Evolutionary conservation across 441 rosid genomes (phyloP), one percentile per base, ranked within the genome.

Genomic region (California macrophylla): DNA sequence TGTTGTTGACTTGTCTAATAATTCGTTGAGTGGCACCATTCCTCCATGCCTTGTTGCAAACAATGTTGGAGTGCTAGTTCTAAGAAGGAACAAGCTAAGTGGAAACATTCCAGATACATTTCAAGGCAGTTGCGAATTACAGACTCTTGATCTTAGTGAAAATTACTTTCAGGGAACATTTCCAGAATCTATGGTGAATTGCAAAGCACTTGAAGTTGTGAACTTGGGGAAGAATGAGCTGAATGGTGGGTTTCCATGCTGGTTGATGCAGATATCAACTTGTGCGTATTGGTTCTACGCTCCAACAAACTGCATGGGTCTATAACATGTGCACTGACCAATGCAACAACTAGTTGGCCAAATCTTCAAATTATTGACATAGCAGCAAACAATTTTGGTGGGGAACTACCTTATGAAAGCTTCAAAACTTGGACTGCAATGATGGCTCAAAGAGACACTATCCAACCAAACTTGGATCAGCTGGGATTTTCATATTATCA

Each of bases 61-160:
- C n/a, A 10, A 24, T 24, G 6, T 58, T 24, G 64, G 2, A 7
- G 30, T 58, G 12, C n/a, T 58, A 24, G 20, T 8, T 24, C 16
- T 58, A 23, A 3, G 30, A 24, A 58, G 64, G n/a, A 58, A 58
- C 30, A 58, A 23, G 4, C 30, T 58, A 3, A 24, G n/a, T 13
- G 64, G 64, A 12, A 58, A 12, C 28, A 58, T 58, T 58, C 64
- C 64, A 2, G 30, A 58, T 58, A 6, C 30, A 12, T 58, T 58
- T 58, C n/a, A 23, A 58, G 30, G 12, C n/a, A 58, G 2, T 20
- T 58, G 64, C 13, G 29, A n/a, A 9, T 10, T 58, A 4, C 6
- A 58, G 10, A 58, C 64, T 58, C 64, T 58, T 58, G 64, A 58
- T 58, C 29, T 58, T 6, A 58, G 64, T 58, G 64, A 12, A 23